A percentile compares a stretch with the other conserved stretches of the same genome.
Conservation (phyloP, 306 rosid genomes). For the Acacia melanoxylon region DNA sequence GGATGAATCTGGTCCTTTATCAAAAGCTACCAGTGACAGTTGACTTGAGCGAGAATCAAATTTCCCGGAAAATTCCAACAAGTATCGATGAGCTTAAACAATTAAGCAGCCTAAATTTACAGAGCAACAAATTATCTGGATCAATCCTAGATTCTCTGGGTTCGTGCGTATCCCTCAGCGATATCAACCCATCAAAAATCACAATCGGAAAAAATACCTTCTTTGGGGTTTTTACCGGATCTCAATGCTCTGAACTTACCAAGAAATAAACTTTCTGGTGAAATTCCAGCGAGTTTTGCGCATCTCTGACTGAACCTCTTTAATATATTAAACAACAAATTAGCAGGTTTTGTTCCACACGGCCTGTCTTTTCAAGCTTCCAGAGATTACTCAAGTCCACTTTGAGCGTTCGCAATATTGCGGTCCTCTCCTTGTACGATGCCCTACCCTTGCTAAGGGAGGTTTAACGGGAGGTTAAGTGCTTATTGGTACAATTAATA, state of each 20-base stretch:
- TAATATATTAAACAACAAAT: conserved; percentile 62
- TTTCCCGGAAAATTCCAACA: conserved; percentile 59
- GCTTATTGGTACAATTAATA: too few species aligned
- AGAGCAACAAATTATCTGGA: conserved; percentile 57
- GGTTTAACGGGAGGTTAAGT: too few species aligned
- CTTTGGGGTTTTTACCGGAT: conserved; percentile 59
- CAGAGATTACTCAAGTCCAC: too few species aligned
- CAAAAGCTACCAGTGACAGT: conserved; percentile 47
- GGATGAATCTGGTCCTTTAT: conserved; percentile 39
- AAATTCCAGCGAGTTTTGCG: conserved; percentile 60
- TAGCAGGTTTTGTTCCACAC: conserved; percentile 63
- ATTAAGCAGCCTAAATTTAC: conserved; percentile 55
- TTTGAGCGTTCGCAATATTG: too few species aligned
- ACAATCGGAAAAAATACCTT: conserved; percentile 52
- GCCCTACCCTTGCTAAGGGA: too few species aligned
- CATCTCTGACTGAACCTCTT: conserved; percentile 62
- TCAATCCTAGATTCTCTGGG: conserved; percentile 65
- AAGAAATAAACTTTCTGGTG: conserved; percentile 59
- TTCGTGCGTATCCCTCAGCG: conserved; percentile 47
- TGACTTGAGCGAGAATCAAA: conserved; percentile 54
- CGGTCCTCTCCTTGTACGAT: too few species aligned
- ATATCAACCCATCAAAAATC: conserved; percentile 63
- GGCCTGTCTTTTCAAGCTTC: conserved; percentile 60
- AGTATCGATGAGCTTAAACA: conserved; percentile 55
- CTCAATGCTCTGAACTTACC: conserved; percentile 69